Percentiles rank a stretch among this genome's conserved stretches.
These are phyloP conservation scores for Viola odorata DNA, from an alignment of 345 rosid species.

Conservation along the genomic window DNA sequence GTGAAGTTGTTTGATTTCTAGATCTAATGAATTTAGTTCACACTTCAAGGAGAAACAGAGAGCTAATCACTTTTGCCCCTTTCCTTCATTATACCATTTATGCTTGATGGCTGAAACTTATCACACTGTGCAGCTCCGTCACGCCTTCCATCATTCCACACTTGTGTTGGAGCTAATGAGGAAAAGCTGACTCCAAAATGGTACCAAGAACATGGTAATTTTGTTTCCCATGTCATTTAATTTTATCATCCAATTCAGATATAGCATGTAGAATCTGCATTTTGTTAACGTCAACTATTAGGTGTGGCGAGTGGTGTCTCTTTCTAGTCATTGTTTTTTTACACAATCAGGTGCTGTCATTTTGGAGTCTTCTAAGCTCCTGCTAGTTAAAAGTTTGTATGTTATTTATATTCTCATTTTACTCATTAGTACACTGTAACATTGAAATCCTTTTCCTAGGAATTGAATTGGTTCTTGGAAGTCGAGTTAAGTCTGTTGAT, in stretches of 20 bases:
- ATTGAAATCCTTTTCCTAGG: slow-evolving; percentile 34
- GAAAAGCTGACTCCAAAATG: slow-evolving; percentile 84
- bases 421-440: neutral
- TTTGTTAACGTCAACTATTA: neutral
- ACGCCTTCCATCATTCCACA: slow-evolving; percentile 94
- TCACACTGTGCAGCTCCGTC: slow-evolving; percentile 62
- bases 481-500: slow-evolving; percentile 87
- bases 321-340: too few species aligned
- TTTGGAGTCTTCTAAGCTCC: neutral
- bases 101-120: slow-evolving; percentile 1
- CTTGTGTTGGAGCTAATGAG: slow-evolving; percentile 90
- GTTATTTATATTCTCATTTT: neutral
- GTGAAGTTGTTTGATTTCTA: too few species aligned
- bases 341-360: too few species aligned
- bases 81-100: neutral
- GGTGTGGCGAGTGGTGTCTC: too few species aligned
- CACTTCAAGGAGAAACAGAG: neutral
- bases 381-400: neutral
- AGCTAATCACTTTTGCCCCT: neutral
- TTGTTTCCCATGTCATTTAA: neutral
- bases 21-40: neutral
- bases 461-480: slow-evolving; percentile 88
- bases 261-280: neutral
- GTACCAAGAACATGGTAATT: slow-evolving; percentile 87
- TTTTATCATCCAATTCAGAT: neutral